These are phyloP conservation scores for Escovopsis sp. DNA, from an alignment of 2,329 filamentous ascomycete species.

Conservation along the genomic window DNA sequence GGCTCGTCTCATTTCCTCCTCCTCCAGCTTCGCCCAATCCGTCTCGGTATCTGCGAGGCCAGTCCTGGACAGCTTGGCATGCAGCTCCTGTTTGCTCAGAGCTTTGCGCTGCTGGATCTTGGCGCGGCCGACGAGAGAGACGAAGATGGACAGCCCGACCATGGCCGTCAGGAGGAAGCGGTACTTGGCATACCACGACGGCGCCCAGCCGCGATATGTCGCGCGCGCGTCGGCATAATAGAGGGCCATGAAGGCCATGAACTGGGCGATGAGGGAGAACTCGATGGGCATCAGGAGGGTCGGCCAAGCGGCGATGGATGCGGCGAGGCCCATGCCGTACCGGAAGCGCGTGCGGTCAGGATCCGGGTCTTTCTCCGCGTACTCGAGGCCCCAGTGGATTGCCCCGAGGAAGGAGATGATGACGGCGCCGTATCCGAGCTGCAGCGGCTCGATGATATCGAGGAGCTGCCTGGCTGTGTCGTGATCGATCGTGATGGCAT, in stretches of 20 bases:
- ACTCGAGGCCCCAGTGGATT: slow-evolving; percentile 86
- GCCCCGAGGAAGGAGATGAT: slow-evolving; percentile 91
- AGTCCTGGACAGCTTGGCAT: slow-evolving; percentile 22
- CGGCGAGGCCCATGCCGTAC: slow-evolving; percentile 69
- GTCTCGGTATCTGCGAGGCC: slow-evolving; percentile 21
- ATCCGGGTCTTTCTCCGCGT: slow-evolving; percentile 48
- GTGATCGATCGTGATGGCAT: slow-evolving; percentile 45
- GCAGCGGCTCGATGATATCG: slow-evolving; percentile 66
- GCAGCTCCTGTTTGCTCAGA: slow-evolving; percentile 20
- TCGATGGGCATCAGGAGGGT: slow-evolving; percentile 73
- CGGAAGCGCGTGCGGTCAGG: slow-evolving; percentile 54
- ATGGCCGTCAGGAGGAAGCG: slow-evolving; percentile 86
- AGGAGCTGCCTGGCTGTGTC: slow-evolving; percentile 60
- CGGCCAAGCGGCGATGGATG: slow-evolving; percentile 76
- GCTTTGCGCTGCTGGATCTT: slow-evolving; percentile 39
- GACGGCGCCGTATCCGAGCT: slow-evolving; percentile 81
- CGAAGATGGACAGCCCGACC: slow-evolving; percentile 67
- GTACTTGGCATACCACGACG: slow-evolving; percentile 76
- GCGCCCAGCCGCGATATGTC: slow-evolving; percentile 60
- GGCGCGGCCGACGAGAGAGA: slow-evolving; percentile 68
- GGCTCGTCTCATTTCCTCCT: slow-evolving; percentile 23
- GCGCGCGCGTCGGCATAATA: slow-evolving; percentile 76
- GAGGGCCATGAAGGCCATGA: slow-evolving; percentile 67
- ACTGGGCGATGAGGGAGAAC: slow-evolving; percentile 74
- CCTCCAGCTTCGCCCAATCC: slow-evolving; percentile 32